phyloP scores from a whole-genome alignment of 306 rosid species.

The Malus orientalis region DNA sequence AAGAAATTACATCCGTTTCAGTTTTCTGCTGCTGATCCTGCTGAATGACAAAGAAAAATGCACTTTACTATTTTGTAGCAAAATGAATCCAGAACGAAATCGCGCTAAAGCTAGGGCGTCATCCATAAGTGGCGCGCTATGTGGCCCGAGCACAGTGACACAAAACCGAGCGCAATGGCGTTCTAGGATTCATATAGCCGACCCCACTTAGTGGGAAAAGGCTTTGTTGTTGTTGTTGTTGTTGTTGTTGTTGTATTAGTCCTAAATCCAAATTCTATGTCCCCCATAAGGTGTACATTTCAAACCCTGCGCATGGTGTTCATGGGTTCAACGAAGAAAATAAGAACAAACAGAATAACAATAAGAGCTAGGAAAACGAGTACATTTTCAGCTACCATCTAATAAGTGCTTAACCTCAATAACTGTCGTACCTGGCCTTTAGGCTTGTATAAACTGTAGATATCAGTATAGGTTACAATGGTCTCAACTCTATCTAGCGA shows the following conservation, averaged over 20 bases:
- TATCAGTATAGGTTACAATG: slow-evolving; percentile 64
- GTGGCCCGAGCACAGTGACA: no score
- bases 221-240: no score
- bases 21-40: neutral
- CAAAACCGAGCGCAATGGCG: no score
- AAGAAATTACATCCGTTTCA: slow-evolving; percentile 5
- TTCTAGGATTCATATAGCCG: no score
- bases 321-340: neutral
- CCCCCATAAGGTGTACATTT: neutral
- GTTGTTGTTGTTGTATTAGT: neutral
- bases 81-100: no score
- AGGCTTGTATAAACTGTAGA: slow-evolving; percentile 7
- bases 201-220: no score
- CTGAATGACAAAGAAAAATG: neutral
- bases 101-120: no score
- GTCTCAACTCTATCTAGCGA: slow-evolving; percentile 92
- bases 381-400: neutral
- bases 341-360: neutral
- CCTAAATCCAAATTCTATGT: neutral
- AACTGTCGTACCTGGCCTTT: slow-evolving; percentile 22
- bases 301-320: neutral
- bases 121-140: no score
- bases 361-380: neutral
- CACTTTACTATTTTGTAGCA: neutral
- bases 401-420: neutral